Percentiles rank a stretch among this genome's conserved stretches.
phyloP scores from a whole-genome alignment of 345 rosid species.

The Ceriops tagal region DNA sequence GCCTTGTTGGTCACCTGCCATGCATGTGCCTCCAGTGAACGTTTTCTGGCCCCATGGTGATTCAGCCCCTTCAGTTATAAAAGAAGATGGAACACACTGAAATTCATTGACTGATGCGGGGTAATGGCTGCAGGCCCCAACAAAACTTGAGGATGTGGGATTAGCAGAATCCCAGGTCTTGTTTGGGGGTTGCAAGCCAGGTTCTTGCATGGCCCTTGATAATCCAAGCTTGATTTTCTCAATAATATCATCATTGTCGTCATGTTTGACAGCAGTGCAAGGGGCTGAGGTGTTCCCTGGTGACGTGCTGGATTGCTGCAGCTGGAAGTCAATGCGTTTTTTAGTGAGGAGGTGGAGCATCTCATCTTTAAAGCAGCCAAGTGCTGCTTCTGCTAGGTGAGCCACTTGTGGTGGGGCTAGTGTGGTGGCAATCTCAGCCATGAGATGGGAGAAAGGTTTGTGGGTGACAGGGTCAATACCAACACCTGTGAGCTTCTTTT shows the following conservation, averaged over 20 bases:
- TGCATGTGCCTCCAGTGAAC: constrained; percentile 51
- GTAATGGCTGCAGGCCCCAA: constrained; percentile 35
- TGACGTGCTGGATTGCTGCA: constrained; percentile 40
- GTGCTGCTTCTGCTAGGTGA: constrained; percentile 40
- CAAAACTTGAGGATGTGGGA: constrained; percentile 29
- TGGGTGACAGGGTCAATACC: constrained; percentile 94
- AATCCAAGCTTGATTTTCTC: constrained; percentile 65
- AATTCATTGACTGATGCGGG: constrained; percentile 31
- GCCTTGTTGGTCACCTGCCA: constrained; percentile 43
- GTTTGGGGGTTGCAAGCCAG: constrained; percentile 38
- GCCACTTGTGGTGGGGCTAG: not conserved
- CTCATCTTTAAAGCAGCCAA: constrained; percentile 97
- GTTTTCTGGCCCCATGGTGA: constrained; percentile 60
- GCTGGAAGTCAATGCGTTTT: constrained; percentile 78
- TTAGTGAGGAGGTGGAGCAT: constrained; percentile 96
- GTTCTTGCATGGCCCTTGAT: constrained; percentile 60
- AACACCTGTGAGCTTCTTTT: constrained; percentile 92
- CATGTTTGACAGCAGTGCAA: constrained; percentile 36
- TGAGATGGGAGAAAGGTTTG: constrained; percentile 37
- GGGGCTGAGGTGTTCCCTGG: constrained; percentile 35
- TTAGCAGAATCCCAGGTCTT: constrained; percentile 41
- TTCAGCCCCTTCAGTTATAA: constrained; percentile 46
- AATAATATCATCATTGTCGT: constrained; percentile 44
- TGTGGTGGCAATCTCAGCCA: constrained; percentile 1
- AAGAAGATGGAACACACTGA: constrained; percentile 42